Evolutionary conservation across 352 stramenopile genomes (phyloP).

Genomic region (Blastocystis sp.): DNA sequence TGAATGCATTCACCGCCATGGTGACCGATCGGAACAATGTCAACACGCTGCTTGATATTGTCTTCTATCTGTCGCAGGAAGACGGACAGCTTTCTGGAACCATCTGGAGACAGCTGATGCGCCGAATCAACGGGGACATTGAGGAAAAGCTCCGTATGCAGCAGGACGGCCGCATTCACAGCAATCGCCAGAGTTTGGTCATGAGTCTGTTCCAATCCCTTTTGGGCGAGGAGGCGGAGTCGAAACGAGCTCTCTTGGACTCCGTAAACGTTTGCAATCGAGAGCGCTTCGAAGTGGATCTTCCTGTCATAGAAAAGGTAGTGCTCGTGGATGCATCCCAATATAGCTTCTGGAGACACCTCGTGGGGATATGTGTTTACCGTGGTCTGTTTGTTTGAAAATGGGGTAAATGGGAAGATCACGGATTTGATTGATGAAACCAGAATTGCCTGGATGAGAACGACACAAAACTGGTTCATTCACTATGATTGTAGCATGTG

Average conservation of each 20-base stretch:
- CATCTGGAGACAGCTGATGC: slow-evolving; percentile 25
- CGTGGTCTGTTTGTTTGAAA: no score
- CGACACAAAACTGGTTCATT: no score
- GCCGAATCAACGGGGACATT: background rate
- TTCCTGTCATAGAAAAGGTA: background rate
- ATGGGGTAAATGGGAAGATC: no score
- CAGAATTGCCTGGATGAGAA: no score
- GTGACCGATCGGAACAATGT: background rate
- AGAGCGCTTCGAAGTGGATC: background rate
- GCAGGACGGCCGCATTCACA: background rate
- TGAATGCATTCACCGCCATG: slow-evolving; percentile 2
- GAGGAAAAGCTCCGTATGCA: background rate
- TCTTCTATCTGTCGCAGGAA: background rate
- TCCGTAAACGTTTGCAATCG: background rate
- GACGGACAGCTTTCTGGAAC: background rate
- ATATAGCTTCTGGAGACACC: background rate
- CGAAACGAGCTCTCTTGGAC: background rate
- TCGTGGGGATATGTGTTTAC: no score
- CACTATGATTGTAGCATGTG: no score
- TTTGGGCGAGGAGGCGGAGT: background rate
- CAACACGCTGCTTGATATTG: slow-evolving; percentile 17
- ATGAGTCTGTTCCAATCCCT: background rate
- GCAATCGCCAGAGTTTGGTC: background rate
- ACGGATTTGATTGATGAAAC: no score
- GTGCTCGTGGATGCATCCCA: background rate